A percentile compares a stretch with the other conserved stretches of the same genome.
phyloP scores from a whole-genome alignment of 2,329 filamentous ascomycete species.

The Cercospora zeae-maydis region DNA sequence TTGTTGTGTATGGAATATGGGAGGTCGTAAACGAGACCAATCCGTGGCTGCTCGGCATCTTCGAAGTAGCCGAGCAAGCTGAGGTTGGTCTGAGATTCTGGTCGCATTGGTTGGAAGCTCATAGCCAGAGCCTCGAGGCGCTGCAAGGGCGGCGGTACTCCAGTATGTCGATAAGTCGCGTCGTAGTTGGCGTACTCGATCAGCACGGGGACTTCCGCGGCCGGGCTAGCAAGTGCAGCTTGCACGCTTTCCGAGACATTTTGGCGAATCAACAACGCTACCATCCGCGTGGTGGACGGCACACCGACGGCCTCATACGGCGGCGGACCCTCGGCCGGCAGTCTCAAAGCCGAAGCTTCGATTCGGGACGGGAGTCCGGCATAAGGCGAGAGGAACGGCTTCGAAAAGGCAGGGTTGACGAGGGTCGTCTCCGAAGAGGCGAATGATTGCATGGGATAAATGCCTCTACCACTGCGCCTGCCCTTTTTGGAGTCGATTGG shows the following conservation, averaged over 20 bases:
- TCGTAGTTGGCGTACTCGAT: conserved; percentile 64
- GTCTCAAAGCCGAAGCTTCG: conserved; percentile 41
- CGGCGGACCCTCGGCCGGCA: conserved; percentile 48
- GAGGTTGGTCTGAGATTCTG: conserved; percentile 42
- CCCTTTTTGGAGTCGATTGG: conserved; percentile 10
- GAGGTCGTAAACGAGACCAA: conserved; percentile 72
- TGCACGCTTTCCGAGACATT: conserved; percentile 32
- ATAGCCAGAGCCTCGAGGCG: conserved; percentile 42
- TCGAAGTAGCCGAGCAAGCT: conserved; percentile 70
- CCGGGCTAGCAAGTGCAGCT: conserved; percentile 35
- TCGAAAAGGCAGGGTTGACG: conserved; percentile 38
- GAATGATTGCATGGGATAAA: conserved; percentile 26
- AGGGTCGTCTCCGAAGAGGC: conserved; percentile 44
- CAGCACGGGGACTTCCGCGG: conserved; percentile 53
- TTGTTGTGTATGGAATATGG: conserved; percentile 51
- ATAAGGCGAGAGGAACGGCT: conserved; percentile 34
- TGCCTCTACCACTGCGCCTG: conserved; percentile 13
- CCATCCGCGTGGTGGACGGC: conserved; percentile 43
- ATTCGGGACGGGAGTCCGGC: conserved; percentile 44
- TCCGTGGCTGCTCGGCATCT: conserved; percentile 63
- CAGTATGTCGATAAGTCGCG: conserved; percentile 45
- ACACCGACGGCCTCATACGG: conserved; percentile 48
- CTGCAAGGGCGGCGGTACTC: conserved; percentile 46
- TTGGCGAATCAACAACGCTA: conserved; percentile 40
- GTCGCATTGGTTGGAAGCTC: conserved; percentile 33